phyloP scores from a whole-genome alignment of 2,329 filamentous ascomycete species.

The Penicillium sp. region DNA sequence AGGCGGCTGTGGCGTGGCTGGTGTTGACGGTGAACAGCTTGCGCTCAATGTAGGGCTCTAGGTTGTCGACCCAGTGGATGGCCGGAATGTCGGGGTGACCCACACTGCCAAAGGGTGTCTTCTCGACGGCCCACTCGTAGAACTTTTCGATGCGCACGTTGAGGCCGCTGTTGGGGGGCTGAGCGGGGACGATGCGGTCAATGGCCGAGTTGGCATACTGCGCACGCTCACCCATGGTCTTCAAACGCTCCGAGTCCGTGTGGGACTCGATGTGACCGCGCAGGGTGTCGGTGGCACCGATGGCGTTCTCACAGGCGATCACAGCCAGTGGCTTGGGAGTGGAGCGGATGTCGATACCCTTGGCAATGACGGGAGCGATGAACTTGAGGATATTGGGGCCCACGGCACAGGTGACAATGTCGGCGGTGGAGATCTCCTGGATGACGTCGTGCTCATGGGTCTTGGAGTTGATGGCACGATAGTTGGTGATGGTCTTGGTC shows the following conservation, averaged over 20 bases:
- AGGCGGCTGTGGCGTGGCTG: slow-evolving; percentile 89
- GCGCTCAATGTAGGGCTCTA: slow-evolving; percentile 94
- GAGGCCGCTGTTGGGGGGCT: slow-evolving; percentile 71
- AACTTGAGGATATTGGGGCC: slow-evolving; percentile 95
- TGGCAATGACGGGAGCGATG: slow-evolving; percentile 90
- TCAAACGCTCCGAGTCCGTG: slow-evolving; percentile 61
- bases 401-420: slow-evolving; percentile 93
- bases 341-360: slow-evolving; percentile 76
- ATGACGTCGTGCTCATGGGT: slow-evolving; percentile 74
- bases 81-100: slow-evolving; percentile 71
- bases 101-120: slow-evolving; percentile 69
- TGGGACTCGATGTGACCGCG: slow-evolving; percentile 75
- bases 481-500: slow-evolving; percentile 82
- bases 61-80: slow-evolving; percentile 86
- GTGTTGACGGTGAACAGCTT: slow-evolving; percentile 99
- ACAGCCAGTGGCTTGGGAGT: slow-evolving; percentile 67
- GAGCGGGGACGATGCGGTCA: slow-evolving; percentile 93
- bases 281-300: slow-evolving; percentile 85
- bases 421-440: slow-evolving; percentile 77
- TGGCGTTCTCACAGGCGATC: slow-evolving; percentile 97
- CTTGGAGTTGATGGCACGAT: slow-evolving; percentile 94
- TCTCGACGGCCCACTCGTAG: slow-evolving; percentile 97
- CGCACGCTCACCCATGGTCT: slow-evolving; percentile 65
- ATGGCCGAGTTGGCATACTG: slow-evolving; percentile 97
- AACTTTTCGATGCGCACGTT: slow-evolving; percentile 97